Base-by-base conservation (phyloP, 2,329 filamentous ascomycete genomes). In the Niveomyces coronatus region DNA sequence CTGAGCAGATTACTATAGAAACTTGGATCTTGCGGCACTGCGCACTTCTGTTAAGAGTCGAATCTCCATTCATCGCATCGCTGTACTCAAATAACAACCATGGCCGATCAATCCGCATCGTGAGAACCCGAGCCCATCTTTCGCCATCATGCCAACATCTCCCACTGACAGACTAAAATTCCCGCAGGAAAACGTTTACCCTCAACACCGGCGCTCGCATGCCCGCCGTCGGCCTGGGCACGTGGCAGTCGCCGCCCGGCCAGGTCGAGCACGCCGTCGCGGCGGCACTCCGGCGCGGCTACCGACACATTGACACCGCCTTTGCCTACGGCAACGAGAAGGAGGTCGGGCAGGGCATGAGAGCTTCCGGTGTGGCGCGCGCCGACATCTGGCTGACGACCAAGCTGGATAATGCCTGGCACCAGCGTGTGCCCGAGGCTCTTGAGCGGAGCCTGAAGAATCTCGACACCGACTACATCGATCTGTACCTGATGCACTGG, bases 231-330 rank as follows among this genome's bases (percentile, higher is more conserved):
- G 65, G 68, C 42, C 61, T 37, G 17, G 74, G 74, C 51, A 82
- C 78, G 49, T 82, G 78, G 78, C 79, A 82, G 55, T 75, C 78
- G 22, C 63, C 69, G 48, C 76, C 76, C 36, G 74, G 73, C 45
- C 71, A 82, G 58, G 77, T 81, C 43, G 70, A 71, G 41, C 63
- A 70, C 26, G 78, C 78, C 28, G 76, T 84, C 50, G 76, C 74
- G 55, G 68, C 69, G 46, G 77, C 78, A 24, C 66, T 82, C 43
- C 71, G 71, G 55, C 58, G 64, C 27, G 78, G 78, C 42, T 82
- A 82, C 62, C 68, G 74, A 37, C 76, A 81, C 56, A 74, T 82
- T 45, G 64, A 67, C 43, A 55, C 66, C 31, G 63, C 62, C 54
- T 64, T 64, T 55, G 55, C 64, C 46, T 84, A 85, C 57, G 67